Percentiles rank a stretch among this genome's conserved stretches.
phyloP scores from a whole-genome alignment of 805 yeast genomes.

The Metschnikowia hibisci region DNA sequence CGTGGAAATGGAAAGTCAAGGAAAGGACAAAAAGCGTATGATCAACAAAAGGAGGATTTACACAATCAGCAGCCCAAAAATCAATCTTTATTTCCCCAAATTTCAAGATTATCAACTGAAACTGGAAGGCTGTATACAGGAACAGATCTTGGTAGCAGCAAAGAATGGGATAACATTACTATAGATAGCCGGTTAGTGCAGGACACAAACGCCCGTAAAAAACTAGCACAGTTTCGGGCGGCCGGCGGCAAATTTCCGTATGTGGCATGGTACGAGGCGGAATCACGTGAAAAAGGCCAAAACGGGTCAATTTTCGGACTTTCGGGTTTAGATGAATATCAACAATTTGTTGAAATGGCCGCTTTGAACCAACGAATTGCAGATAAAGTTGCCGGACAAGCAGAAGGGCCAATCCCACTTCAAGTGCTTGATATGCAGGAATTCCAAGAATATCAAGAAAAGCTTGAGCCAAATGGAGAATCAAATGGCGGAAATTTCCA shows the following conservation, averaged over 20 bases:
- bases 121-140: background rate
- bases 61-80: background rate
- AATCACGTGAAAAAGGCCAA: conserved; percentile 1
- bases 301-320: conserved; percentile 23
- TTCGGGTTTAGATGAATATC: conserved; percentile 33
- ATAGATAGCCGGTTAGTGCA: background rate
- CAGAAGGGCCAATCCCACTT: conserved; percentile 5
- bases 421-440: conserved; percentile 11
- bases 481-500: background rate
- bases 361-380: conserved; percentile 32
- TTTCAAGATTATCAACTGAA: background rate
- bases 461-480: conserved; percentile 1
- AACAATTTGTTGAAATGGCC: conserved; percentile 30
- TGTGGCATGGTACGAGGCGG: conserved; percentile 12
- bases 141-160: background rate
- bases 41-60: too few species aligned
- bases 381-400: conserved; percentile 14
- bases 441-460: conserved; percentile 9
- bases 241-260: conserved; percentile 8
- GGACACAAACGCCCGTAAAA: background rate
- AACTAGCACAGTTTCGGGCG: too few species aligned
- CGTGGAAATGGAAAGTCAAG: too few species aligned
- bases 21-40: too few species aligned
- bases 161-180: background rate
- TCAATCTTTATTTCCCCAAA: background rate